Percentiles rank a stretch among this genome's conserved stretches.
phyloP scores from a whole-genome alignment of 2,329 filamentous ascomycete species.

The Exophiala viscosa region DNA sequence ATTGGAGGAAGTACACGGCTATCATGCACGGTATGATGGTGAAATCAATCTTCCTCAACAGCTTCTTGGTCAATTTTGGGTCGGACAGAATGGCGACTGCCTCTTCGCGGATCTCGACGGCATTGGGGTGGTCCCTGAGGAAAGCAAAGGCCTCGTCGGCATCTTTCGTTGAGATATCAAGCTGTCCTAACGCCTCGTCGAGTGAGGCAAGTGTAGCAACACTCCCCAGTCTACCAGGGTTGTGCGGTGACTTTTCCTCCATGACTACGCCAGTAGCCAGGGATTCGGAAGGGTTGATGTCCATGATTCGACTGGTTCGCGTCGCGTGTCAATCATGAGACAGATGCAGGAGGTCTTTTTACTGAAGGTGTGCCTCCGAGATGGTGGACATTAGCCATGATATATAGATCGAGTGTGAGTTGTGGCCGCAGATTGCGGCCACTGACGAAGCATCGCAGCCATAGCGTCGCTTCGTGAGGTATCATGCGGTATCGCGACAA shows the following conservation, averaged over 20 bases:
- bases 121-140: slow-evolving; percentile 20
- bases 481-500: slow-evolving; percentile 3
- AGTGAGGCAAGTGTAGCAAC: slow-evolving; percentile 2
- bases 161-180: slow-evolving; percentile 18
- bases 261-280: background rate
- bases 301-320: background rate
- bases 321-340: no score
- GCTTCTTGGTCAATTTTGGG: slow-evolving; percentile 13
- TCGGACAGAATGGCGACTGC: slow-evolving; percentile 21
- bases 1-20: slow-evolving; percentile 34
- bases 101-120: slow-evolving; percentile 19
- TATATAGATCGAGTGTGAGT: no score
- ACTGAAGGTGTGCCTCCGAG: no score
- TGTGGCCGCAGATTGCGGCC: background rate
- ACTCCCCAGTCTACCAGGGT: background rate
- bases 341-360: no score
- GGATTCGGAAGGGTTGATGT: background rate
- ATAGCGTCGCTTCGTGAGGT: background rate
- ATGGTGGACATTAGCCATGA: no score
- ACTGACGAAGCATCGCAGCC: background rate
- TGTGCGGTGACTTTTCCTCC: background rate
- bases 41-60: slow-evolving; percentile 33
- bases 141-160: slow-evolving; percentile 25
- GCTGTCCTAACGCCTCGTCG: slow-evolving; percentile 17
- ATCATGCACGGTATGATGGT: slow-evolving; percentile 35